Evolutionary conservation across 805 yeast genomes (phyloP).

Genomic region (Candida maris): DNA sequence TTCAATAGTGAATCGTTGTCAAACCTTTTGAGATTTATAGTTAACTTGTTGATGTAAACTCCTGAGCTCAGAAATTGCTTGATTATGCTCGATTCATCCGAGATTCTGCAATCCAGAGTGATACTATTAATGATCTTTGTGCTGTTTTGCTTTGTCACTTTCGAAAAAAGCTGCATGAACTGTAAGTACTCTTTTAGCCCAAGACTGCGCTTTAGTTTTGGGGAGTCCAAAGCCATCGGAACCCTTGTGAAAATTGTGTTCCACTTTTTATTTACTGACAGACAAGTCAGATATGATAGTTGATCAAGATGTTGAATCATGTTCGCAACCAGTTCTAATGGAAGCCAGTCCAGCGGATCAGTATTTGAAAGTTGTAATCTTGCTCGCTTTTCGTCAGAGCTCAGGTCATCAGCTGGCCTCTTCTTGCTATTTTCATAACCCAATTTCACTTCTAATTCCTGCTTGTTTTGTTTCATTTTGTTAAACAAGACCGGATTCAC

Average conservation of each 20-base stretch:
- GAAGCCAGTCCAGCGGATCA: slow-evolving; percentile 24
- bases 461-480: slow-evolving; percentile 21
- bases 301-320: slow-evolving; percentile 17
- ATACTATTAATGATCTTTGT: slow-evolving; percentile 6
- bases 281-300: slow-evolving; percentile 11
- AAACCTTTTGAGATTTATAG: slow-evolving; percentile 5
- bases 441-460: slow-evolving; percentile 4
- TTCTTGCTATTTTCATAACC: not conserved
- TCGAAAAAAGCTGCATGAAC: slow-evolving; percentile 12
- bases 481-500: slow-evolving; percentile 34
- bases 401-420: not conserved
- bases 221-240: slow-evolving; percentile 13
- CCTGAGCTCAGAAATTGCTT: slow-evolving; percentile 13
- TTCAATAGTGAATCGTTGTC: slow-evolving; percentile 10
- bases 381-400: not conserved
- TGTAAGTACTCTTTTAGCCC: slow-evolving; percentile 11
- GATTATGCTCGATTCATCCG: slow-evolving; percentile 17
- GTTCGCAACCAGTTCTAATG: slow-evolving; percentile 21
- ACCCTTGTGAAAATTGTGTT: slow-evolving; percentile 5
- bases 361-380: slow-evolving; percentile 5
- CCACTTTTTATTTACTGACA: slow-evolving; percentile 20
- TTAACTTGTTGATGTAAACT: slow-evolving; percentile 5
- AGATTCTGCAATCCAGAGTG: slow-evolving; percentile 7
- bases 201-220: slow-evolving; percentile 8
- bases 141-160: slow-evolving; percentile 7